Percentiles rank a stretch among this genome's conserved stretches.
These are phyloP conservation scores for Plasmodium gallinaceum DNA, from an alignment of 169 alveolate genomes.

Conservation along the genomic window DNA sequence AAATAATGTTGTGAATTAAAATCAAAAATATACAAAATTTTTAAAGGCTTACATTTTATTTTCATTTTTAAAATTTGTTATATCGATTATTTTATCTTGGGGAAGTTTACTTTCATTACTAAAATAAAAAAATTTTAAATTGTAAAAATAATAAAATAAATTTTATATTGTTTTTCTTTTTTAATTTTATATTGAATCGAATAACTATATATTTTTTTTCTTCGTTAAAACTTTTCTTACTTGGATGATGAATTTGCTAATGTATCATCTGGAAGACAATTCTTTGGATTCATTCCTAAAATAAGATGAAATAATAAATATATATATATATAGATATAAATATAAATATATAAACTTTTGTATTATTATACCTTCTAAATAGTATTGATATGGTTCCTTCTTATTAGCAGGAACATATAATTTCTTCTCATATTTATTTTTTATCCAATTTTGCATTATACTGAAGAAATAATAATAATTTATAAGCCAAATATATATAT, in stretches of 20 bases:
- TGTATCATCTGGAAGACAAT: constrained; percentile 10
- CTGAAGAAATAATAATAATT: constrained; percentile 32
- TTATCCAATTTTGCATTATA: constrained; percentile 89
- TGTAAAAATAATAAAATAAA: too few species aligned
- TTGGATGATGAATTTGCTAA: not conserved
- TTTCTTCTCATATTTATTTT: constrained; percentile 88
- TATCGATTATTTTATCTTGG: not conserved
- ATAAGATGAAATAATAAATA: not conserved
- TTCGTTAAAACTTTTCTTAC: not conserved
- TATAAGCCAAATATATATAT: not conserved
- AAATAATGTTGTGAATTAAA: not conserved
- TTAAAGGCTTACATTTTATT: constrained; percentile 6
- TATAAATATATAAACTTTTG: not conserved
- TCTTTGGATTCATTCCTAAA: constrained; percentile 17
- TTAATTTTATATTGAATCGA: too few species aligned
- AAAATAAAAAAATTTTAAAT: not conserved
- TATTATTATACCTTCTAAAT: constrained; percentile 46
- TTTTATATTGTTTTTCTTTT: too few species aligned
- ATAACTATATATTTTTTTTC: not conserved
- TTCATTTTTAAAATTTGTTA: not conserved
- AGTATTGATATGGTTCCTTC: constrained; percentile 81
- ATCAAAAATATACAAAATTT: not conserved
- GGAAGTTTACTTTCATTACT: not conserved
- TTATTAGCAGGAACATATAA: constrained; percentile 82
- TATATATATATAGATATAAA: not conserved